phyloP scores from a whole-genome alignment of 306 rosid species.

The Begonia loranthoides region DNA sequence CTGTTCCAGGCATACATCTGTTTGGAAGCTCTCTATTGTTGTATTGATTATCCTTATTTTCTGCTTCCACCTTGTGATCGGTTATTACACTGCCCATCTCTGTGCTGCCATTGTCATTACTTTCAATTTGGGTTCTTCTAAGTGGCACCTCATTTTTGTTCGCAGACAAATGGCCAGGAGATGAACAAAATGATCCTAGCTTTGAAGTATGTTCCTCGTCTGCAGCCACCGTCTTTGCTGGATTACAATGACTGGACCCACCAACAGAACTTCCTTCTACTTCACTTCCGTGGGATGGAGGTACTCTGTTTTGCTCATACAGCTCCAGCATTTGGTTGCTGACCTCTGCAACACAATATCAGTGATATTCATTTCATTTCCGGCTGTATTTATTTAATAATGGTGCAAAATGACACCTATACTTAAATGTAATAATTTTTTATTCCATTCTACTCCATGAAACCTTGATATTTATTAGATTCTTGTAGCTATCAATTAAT shows the following conservation, averaged over 20 bases:
- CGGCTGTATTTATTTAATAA: too few species aligned
- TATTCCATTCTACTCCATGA: too few species aligned
- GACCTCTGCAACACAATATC: constrained; percentile 56
- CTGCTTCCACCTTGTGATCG: constrained; percentile 42
- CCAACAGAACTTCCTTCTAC: constrained; percentile 55
- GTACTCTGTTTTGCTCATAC: constrained; percentile 78
- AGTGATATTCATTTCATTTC: too few species aligned
- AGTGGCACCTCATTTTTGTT: constrained; percentile 35
- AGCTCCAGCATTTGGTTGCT: constrained; percentile 99
- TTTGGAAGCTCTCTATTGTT: constrained; percentile 34
- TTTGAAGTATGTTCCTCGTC: constrained; percentile 55
- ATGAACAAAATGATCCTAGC: constrained; percentile 36
- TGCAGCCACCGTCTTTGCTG: constrained; percentile 27
- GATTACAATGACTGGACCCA: constrained; percentile 31
- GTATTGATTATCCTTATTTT: constrained; percentile 37
- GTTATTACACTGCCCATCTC: constrained; percentile 28
- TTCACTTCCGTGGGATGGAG: constrained; percentile 46
- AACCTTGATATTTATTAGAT: too few species aligned
- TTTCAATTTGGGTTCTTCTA: constrained; percentile 27
- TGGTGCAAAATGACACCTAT: too few species aligned
- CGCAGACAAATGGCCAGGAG: constrained; percentile 28
- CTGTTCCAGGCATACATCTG: constrained; percentile 26
- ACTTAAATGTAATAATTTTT: too few species aligned
- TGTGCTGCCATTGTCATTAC: constrained; percentile 44
- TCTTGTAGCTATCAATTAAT: too few species aligned